Conservation (phyloP, 2,329 filamentous ascomycete genomes). For the Didymellaceae sp. region DNA sequence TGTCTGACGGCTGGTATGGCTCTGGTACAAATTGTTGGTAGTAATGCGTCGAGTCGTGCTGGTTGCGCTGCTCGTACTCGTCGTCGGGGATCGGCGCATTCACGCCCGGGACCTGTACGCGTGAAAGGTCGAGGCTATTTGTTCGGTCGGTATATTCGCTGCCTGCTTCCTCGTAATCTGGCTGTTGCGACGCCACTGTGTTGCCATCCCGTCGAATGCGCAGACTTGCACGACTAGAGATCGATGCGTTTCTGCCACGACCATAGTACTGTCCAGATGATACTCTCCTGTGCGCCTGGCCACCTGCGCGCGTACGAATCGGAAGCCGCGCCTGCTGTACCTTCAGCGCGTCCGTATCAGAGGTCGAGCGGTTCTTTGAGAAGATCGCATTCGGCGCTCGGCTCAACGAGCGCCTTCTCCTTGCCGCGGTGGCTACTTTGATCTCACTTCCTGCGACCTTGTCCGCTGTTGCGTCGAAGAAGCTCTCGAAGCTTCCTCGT, state of each 20-base stretch:
- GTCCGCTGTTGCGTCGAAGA: slow-evolving; percentile 63
- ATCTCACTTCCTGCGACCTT: slow-evolving; percentile 53
- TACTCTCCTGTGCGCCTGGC: slow-evolving; percentile 22
- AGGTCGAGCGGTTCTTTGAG: slow-evolving; percentile 31
- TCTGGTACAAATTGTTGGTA: slow-evolving; percentile 40
- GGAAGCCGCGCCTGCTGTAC: slow-evolving; percentile 33
- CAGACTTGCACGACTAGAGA: slow-evolving; percentile 47
- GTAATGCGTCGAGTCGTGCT: slow-evolving; percentile 17
- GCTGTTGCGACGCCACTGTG: slow-evolving; percentile 18
- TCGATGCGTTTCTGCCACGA: slow-evolving; percentile 38
- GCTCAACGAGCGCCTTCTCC: slow-evolving; percentile 27
- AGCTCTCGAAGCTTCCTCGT: slow-evolving; percentile 65
- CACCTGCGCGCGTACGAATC: slow-evolving; percentile 35
- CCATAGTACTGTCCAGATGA: slow-evolving; percentile 29
- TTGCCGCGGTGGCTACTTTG: slow-evolving; percentile 26
- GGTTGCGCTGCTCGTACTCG: slow-evolving; percentile 4
- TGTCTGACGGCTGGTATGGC: slow-evolving; percentile 58
- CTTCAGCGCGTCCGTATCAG: slow-evolving; percentile 35
- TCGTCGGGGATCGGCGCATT: slow-evolving; percentile 43
- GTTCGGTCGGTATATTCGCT: slow-evolving; percentile 42
- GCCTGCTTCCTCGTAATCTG: slow-evolving; percentile 33
- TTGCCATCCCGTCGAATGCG: slow-evolving; percentile 35
- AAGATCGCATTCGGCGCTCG: slow-evolving; percentile 12
- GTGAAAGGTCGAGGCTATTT: slow-evolving; percentile 36
- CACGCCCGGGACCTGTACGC: slow-evolving; percentile 44